Evolutionary conservation across 768 basidiomycete genomes (phyloP).

Genomic region (Sistotremastrum suecicum): DNA sequence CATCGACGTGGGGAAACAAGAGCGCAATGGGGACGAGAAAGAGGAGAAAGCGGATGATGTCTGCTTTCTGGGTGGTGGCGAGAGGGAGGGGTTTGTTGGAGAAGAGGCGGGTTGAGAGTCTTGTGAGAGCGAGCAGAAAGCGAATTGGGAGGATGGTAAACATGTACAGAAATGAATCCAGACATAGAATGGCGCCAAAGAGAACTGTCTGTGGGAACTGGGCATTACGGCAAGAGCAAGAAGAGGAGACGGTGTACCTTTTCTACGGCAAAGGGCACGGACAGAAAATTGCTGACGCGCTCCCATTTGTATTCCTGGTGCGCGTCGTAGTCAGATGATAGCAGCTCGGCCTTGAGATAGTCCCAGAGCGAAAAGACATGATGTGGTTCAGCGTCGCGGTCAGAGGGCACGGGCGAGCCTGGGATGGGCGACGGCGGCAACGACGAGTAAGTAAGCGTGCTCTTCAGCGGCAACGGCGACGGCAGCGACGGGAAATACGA

Average conservation of each 20-base stretch:
- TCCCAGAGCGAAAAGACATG: slow-evolving; percentile 72
- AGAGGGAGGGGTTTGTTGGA: slow-evolving; percentile 40
- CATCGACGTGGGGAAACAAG: slow-evolving; percentile 75
- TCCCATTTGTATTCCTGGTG: slow-evolving; percentile 94
- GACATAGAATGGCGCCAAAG: slow-evolving; percentile 86
- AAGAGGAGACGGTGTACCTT: slow-evolving; percentile 40
- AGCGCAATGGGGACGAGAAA: slow-evolving; percentile 61
- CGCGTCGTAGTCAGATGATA: slow-evolving; percentile 89
- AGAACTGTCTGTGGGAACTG: slow-evolving; percentile 51
- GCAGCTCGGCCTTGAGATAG: slow-evolving; percentile 74
- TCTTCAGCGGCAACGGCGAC: too few species aligned
- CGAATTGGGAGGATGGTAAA: slow-evolving; percentile 97
- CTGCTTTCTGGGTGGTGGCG: slow-evolving; percentile 83
- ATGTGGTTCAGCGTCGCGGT: too few species aligned
- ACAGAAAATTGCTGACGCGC: slow-evolving; percentile 88
- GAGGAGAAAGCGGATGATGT: slow-evolving; percentile 71
- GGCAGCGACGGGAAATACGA: too few species aligned
- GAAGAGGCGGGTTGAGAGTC: slow-evolving; percentile 36
- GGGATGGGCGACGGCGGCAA: too few species aligned
- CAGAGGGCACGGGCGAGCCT: too few species aligned
- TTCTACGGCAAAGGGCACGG: slow-evolving; percentile 84
- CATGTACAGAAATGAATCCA: slow-evolving; percentile 94
- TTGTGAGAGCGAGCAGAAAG: slow-evolving; percentile 47
- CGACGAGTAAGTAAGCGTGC: too few species aligned
- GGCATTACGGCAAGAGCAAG: not conserved